Percentiles rank a stretch among this genome's conserved stretches.
These are phyloP conservation scores for Davidsoniella eucalypti DNA, from an alignment of 2,329 filamentous ascomycete genomes.

Conservation along the genomic window DNA sequence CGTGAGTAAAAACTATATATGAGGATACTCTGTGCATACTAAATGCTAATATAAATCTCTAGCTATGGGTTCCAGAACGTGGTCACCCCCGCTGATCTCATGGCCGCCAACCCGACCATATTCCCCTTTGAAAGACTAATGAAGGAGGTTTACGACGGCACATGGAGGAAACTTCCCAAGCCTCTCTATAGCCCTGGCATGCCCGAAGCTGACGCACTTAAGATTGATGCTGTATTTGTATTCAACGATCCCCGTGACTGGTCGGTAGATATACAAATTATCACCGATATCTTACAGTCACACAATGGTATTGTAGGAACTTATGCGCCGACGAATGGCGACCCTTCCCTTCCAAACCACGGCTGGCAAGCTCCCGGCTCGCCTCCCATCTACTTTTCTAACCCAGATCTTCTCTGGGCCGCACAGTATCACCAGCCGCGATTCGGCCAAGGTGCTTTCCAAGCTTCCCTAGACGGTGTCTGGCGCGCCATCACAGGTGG, in stretches of 20 bases:
- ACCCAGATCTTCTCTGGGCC: slow-evolving; percentile 81
- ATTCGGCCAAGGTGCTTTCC: slow-evolving; percentile 82
- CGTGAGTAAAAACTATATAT: slow-evolving; percentile 22
- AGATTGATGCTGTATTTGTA: slow-evolving; percentile 80
- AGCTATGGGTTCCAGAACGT: slow-evolving; percentile 63
- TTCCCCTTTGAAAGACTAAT: slow-evolving; percentile 70
- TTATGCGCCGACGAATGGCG: slow-evolving; percentile 54
- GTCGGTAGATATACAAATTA: slow-evolving; percentile 75
- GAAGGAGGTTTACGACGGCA: slow-evolving; percentile 40
- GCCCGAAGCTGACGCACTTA: slow-evolving; percentile 33
- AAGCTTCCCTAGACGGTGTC: slow-evolving; percentile 62
- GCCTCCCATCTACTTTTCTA: slow-evolving; percentile 71
- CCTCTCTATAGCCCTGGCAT: slow-evolving; percentile 28
- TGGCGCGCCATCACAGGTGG: slow-evolving; percentile 58
- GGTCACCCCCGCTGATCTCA: slow-evolving; percentile 71
- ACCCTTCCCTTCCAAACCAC: slow-evolving; percentile 44
- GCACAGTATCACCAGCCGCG: slow-evolving; percentile 71
- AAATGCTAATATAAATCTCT: not conserved
- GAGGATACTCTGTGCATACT: not conserved
- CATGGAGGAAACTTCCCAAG: slow-evolving; percentile 39
- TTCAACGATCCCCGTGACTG: slow-evolving; percentile 96
- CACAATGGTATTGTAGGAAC: slow-evolving; percentile 67
- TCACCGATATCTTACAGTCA: slow-evolving; percentile 70
- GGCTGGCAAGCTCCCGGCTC: slow-evolving; percentile 76
- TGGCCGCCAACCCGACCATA: slow-evolving; percentile 53